A percentile compares a stretch with the other conserved stretches of the same genome.
phyloP scores from a whole-genome alignment of 1,139 yeast genomes.

The Nakaseomyces glabratus region DNA sequence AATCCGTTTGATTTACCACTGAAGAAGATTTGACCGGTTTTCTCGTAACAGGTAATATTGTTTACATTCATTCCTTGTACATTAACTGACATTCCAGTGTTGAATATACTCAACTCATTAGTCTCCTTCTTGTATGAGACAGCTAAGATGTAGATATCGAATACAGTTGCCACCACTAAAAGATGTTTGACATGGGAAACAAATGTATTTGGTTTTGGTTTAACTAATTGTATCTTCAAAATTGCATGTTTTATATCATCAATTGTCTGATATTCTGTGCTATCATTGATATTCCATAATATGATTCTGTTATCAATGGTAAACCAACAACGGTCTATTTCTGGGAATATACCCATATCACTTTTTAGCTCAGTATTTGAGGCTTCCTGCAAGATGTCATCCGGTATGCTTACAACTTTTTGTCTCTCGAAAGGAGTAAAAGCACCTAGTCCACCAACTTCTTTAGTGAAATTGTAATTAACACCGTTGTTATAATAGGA shows the following conservation, averaged over 20 bases:
- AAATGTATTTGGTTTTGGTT: conserved; percentile 74
- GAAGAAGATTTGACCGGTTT: conserved; percentile 74
- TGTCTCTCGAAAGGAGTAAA: conserved; percentile 75
- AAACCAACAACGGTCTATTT: conserved; percentile 80
- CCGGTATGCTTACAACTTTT: conserved; percentile 67
- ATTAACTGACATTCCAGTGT: conserved; percentile 75
- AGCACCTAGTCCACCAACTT: conserved; percentile 35
- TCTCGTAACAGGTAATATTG: conserved; percentile 49
- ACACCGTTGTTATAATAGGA: conserved; percentile 36
- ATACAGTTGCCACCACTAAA: conserved; percentile 69
- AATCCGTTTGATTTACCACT: conserved; percentile 68
- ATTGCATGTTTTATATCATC: conserved; percentile 79
- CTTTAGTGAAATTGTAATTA: conserved; percentile 34
- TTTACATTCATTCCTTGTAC: conserved; percentile 70
- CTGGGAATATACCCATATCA: conserved; percentile 78
- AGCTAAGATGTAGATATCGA: conserved; percentile 70
- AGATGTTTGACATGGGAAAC: conserved; percentile 66
- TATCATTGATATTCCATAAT: conserved; percentile 64
- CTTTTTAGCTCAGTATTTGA: conserved; percentile 54
- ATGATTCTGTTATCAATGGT: conserved; percentile 73
- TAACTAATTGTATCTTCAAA: conserved; percentile 62
- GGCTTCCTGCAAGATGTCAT: conserved; percentile 68
- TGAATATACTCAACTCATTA: conserved; percentile 60
- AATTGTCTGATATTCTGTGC: conserved; percentile 65
- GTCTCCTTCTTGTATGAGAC: conserved; percentile 46